Base-by-base conservation (phyloP, 2,329 filamentous ascomycete species). In the Nigrospora oryzae region DNA sequence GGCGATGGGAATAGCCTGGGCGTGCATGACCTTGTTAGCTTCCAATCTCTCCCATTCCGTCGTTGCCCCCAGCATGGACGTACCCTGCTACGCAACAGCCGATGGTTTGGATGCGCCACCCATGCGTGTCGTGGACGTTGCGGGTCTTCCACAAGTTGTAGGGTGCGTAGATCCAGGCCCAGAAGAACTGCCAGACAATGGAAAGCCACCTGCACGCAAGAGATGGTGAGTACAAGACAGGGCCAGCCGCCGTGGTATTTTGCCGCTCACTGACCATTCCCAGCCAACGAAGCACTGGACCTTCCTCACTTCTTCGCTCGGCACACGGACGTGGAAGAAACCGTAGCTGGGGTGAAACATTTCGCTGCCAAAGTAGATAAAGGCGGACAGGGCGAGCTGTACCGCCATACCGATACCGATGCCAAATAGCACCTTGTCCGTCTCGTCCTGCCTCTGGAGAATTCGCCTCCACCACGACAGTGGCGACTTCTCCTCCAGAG, bases 71-170 rank as follows among this genome's bases (percentile, higher is more conserved):
- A 28, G 23, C 13, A 8, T 36, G 44, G 19, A 60, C 64, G 47
- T 55, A 73, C 69, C 65, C 67, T 32, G 70, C 64, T 40, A 74
- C 51, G 49, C 66, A 68, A 59, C 70, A 75, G 3, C 62, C 65
- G 36, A 79, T 75, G 31, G 81, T 85, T 57, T 84, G 81, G 6
- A 74, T 56, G 11, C 80, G 70, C 82, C 82, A 86, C 45, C 80
- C 76, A 53, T 84, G 78, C 7, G 79, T 81, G 55, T 86, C 82
- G 30, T 70, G 70, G 51, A 86, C 77, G 17, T 70, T 64, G 8
- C 80, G 71, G 34, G 81, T 74, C 51, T 75, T 71, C 71, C 75
- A 84, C 4, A 85, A 70, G 49, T 83, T 68, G 53, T 74, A 67
- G 16, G 81, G 79, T 3, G 80, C 79, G 47, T 79, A 71, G 38